Percentiles rank a stretch among this genome's conserved stretches.
Conservation (phyloP, 306 rosid genomes). For the Cucurbita ficifolia region DNA sequence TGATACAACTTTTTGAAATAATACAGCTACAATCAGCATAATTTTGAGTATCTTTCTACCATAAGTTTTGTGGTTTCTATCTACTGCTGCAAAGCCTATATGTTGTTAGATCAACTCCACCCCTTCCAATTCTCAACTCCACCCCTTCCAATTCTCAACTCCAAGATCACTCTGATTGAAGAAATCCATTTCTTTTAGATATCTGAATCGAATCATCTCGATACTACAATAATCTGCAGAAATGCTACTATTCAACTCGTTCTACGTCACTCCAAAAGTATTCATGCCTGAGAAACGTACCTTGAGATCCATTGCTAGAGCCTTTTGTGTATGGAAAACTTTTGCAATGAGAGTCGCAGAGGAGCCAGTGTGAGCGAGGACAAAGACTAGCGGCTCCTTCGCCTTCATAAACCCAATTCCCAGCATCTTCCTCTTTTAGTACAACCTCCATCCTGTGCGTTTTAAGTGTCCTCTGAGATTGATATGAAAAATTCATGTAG, state of each 20-base stretch:
- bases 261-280: constrained; percentile 48
- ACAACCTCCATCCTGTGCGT: constrained; percentile 25
- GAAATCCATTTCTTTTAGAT: not conserved
- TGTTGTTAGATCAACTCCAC: not conserved
- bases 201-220: not conserved
- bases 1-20: not conserved
- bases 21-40: not conserved
- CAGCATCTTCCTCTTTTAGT: constrained; percentile 29
- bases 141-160: not conserved
- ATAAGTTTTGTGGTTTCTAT: not conserved
- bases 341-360: constrained; percentile 46
- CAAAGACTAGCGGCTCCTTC: constrained; percentile 81
- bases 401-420: constrained; percentile 61
- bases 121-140: not conserved
- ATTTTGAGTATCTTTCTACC: not conserved
- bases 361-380: constrained; percentile 52
- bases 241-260: not conserved
- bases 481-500: not conserved
- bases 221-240: not conserved
- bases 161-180: not conserved
- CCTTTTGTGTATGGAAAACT: constrained; percentile 55
- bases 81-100: not conserved
- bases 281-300: constrained; percentile 28
- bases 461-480: constrained; percentile 6
- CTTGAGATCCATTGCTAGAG: constrained; percentile 16